A percentile compares a stretch with the other conserved stretches of the same genome.
Conservation (phyloP, 2,329 filamentous ascomycete genomes). For the Escovopsis sp. region DNA sequence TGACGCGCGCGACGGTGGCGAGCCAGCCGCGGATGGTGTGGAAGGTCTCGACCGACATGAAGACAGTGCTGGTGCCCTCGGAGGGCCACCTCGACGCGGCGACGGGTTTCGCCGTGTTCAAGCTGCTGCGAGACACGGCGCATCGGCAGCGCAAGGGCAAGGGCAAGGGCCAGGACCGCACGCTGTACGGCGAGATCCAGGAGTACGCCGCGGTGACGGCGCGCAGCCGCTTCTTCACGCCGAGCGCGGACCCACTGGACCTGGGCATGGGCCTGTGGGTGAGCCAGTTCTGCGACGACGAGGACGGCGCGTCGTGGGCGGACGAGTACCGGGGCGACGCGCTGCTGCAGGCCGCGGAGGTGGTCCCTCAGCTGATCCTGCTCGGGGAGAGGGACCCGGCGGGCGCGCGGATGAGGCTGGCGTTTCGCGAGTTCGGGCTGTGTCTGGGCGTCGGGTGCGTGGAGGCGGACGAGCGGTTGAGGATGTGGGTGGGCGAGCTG, state of each 20-base stretch:
- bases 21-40: slow-evolving; percentile 30
- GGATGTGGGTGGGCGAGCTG: slow-evolving; percentile 12
- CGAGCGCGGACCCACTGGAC: slow-evolving; percentile 37
- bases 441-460: slow-evolving; percentile 31
- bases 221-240: slow-evolving; percentile 22
- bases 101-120: slow-evolving; percentile 36
- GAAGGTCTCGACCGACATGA: slow-evolving; percentile 39
- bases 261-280: slow-evolving; percentile 46
- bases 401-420: slow-evolving; percentile 17
- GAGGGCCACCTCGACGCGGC: slow-evolving; percentile 43
- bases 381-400: too few relatives aligned
- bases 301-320: slow-evolving; percentile 35
- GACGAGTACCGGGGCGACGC: slow-evolving; percentile 18
- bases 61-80: slow-evolving; percentile 28
- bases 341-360: slow-evolving; percentile 5
- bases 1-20: slow-evolving; percentile 13
- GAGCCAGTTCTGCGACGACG: slow-evolving; percentile 32
- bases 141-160: slow-evolving; percentile 7
- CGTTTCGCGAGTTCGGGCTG: slow-evolving; percentile 41
- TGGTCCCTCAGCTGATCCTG: too few relatives aligned
- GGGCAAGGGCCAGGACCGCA: background rate
- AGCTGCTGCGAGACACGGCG: slow-evolving; percentile 30
- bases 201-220: slow-evolving; percentile 36
- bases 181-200: slow-evolving; percentile 32
- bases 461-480: slow-evolving; percentile 18